Evolutionary conservation across 495 filamentous ascomycete genomes (phyloP), one percentile per base, ranked within the genome.

Genomic region (Thozetella sp.): DNA sequence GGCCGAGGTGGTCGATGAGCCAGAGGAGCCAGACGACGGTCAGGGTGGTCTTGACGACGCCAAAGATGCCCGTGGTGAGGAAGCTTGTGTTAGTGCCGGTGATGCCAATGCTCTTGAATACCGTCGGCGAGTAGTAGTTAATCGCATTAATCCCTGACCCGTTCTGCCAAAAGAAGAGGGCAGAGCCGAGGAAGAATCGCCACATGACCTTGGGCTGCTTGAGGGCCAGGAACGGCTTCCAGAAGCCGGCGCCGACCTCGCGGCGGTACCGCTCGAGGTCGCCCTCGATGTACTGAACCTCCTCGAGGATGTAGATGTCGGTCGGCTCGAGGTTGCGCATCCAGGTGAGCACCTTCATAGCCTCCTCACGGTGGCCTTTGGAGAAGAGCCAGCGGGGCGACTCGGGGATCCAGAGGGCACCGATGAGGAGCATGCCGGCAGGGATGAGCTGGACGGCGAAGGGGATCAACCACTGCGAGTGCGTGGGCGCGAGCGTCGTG

Each of bases 91-190:
- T 79, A 23, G 79, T 81, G 13, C 79, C 80, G 0, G 66, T 65
- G 37, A 88, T 78, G 23, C 86, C 86, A 52, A 89, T 85, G 57
- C 74, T 77, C 59, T 72, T 74, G 74, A 89, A 88, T 27, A 88
- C 82, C 0, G 81, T 84, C 10, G 84, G 84, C 3, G 71, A 76
- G 72, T 87, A 88, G 71, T 87, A 88, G 76, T 89, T 88, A 69
- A 88, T 86, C 23, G 85, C 84, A 54, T 89, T 88, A 72, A 89
- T 90, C 19, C 88, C 86, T 2, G 78, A 82, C 2, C 82, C 67
- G 55, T 90, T 90, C 66, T 90, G 87, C 76, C 81, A 88, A 53
- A 89, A 72, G 78, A 90, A 89, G 25, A 89, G 83, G 53, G 70
- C 81, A 63, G 82, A 82, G 30, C 88, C 86, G 26, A 90, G 75